Base-by-base conservation (phyloP, 1,139 yeast genomes). In the Entelexis paramagnoliae region DNA sequence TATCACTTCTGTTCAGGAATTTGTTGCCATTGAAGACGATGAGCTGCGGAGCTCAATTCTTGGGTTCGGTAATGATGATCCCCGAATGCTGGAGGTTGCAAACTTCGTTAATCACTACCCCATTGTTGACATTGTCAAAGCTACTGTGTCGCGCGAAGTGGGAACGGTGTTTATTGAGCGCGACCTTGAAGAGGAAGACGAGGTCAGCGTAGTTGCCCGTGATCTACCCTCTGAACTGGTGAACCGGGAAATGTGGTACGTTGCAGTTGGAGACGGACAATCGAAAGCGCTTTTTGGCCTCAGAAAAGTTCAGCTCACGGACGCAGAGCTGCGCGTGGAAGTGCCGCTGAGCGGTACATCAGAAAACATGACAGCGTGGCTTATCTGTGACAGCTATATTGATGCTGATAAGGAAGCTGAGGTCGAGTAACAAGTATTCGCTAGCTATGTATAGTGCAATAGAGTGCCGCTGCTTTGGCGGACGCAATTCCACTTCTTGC, bases 61-160 rank as follows among this genome's bases (percentile, higher is more conserved):
- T 54, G 77, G 76, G 35, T 69, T 87, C 62, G 65, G 66, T 19
- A 71, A 70, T 8, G 63, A 63, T 11, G 80, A 77, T 17, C 69
- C 70, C 4, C 69, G 80, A 16, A 61, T 78, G 61, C 72, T 74
- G 40, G 73, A 73, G 28, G 88, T 91, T 50, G 97, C 97, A 0
- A 79, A 78, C 30, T 91, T 91, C 71, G 95, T 88, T 52, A 91
- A 91, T 67, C 79, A 76, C 59, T 93, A 84, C 65, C 98, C 98
- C 6, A 85, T 84, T 62, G 74, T 91, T 53, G 96, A 91, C 60
- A 66, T 89, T 22, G 68, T 75, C 20, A 65, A 69, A n/a, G 64
- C 69, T 0, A 67, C 69, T 3, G 66, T 69, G 0, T 59, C 76
- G 11, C 67, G 71, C 0, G 79, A 72, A 30, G 78, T 76, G 56